phyloP scores from a whole-genome alignment of 1,284 basidiomycete genomes.

The Porogramme epimiltina region DNA sequence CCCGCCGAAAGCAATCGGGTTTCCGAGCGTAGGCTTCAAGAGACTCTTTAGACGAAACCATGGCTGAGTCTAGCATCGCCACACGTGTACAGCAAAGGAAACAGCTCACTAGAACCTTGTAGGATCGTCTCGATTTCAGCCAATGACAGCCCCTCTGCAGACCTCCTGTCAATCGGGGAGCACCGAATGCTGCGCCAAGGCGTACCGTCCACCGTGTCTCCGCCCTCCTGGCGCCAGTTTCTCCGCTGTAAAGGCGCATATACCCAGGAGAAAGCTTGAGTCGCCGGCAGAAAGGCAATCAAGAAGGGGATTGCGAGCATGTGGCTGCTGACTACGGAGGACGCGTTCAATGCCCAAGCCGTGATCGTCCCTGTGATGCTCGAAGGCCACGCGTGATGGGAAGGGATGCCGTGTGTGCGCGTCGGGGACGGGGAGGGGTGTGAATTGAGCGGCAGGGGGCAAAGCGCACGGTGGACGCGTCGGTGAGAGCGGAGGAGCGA shows the following conservation, averaged over 20 bases:
- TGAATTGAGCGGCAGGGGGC: too few species aligned
- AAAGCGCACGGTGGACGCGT: too few species aligned
- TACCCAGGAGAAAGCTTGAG: slow-evolving; percentile 9
- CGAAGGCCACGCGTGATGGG: too few species aligned
- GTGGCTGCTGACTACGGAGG: too few species aligned
- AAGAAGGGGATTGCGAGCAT: not conserved
- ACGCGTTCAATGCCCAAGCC: too few species aligned
- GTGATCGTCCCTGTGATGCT: too few species aligned
- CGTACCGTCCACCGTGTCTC: not conserved
- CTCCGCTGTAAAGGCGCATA: slow-evolving; percentile 8
- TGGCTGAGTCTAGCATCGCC: not conserved
- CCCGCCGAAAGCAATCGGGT: slow-evolving; percentile 67
- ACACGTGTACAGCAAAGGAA: not conserved
- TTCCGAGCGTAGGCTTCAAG: slow-evolving; percentile 32
- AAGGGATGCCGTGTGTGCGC: too few species aligned
- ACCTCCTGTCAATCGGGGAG: not conserved
- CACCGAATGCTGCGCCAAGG: not conserved
- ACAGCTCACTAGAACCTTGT: slow-evolving; percentile 12
- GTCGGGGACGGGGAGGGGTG: too few species aligned
- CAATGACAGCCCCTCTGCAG: slow-evolving; percentile 1
- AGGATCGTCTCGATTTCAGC: slow-evolving; percentile 13
- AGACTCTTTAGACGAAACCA: slow-evolving; percentile 11
- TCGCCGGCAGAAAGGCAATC: not conserved
- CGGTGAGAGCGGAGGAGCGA: too few species aligned
- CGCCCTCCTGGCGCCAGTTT: not conserved